Base-by-base conservation (phyloP, 805 yeast species). In the Suhomyces sp. region DNA sequence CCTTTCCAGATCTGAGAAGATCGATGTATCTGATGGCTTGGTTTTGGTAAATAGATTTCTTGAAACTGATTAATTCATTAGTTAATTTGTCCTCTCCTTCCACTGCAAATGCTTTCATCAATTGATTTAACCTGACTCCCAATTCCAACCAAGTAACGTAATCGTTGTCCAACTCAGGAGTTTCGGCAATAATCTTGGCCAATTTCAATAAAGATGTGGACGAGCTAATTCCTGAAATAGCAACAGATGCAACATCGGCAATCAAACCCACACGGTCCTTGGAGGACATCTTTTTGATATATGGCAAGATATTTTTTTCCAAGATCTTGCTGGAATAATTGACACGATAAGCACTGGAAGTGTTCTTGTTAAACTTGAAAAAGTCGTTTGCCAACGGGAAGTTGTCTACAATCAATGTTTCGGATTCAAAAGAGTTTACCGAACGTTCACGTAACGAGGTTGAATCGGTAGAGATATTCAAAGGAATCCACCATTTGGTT, bases 401-500 rank as follows among this genome's bases (percentile, higher is more conserved):
- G 44, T 63, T 54, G 12, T 62, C 64, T 46, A 69, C 53, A 8
- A 54, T 52, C 22, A 61, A 54, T 10, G 57, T 50, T 55, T 64
- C 65, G 12, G 63, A 51, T 13, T 57, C 62, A 31, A 72, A 63
- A 1, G 70, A 61, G 56, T 67, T 71, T 1, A 58, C 53, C 5
- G 58, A 24, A 5, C 53, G 22, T 6, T 36, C 46, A 7, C 44
- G 33, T 8, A 33, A 27, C 6, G 47, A 36, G n/a, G 46, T 47
- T 29, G 45, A 23, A n/a, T 62, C 70, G 13, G 58, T 60, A 1
- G 70, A 64, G 24, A 70, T 58, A 51, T 65, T 76, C 60, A 82
- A 66, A 1, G 87, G 87, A 47, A 83, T 66, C 86, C 86, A 83
- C 87, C 87, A 83, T 23, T 57, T 53, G 36, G 82, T 77, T 54